Base-by-base conservation (phyloP, 1,284 basidiomycete genomes). In the Irpex sp. region DNA sequence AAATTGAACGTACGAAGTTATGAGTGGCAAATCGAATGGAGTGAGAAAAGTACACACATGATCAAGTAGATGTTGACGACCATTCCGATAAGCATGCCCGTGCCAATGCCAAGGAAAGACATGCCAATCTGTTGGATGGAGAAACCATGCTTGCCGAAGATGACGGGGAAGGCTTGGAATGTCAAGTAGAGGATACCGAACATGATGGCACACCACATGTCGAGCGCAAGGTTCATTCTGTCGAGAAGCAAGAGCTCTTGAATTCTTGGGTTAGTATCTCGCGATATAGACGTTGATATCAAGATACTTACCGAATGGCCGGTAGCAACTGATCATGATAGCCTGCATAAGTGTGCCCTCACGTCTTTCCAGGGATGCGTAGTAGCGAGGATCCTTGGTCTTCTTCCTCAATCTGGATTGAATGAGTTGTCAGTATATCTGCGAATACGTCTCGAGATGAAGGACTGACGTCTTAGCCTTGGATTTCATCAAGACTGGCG, bases 271-370 rank as follows among this genome's bases (percentile, higher is more conserved):
- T 35, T 4, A 58, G 33, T 11, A 13, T 31, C 31, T 3, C 31
- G 31, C 31, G 31, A 26, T 26, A 26, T 26, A 26, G 26, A 26
- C 26, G 57, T 8, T 8, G 15, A 17, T 55, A 9, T 43, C n/a
- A n/a, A n/a, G n/a, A n/a, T n/a, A 77, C 90, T 61, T 72, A 93
- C 92, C 78, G 73, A 96, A 95, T 0, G 92, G 91, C 4, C 80
- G 74, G 50, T 71, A 75, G 65, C 84, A 78, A 63, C 80, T 83
- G 65, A 76, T 68, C 15, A 74, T 46, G 13, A 87, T 72, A 2
- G 79, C 77, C 0, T 66, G 66, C 3, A 68, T 4, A 17, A 87
- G 72, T 43, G 76, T 79, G 33, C 75, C 75, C 26, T 82, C 70
- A 5, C 74, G 71, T 21, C 72, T 74, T 58, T 91, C 89, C 5